phyloP scores from a whole-genome alignment of 306 rosid genomes.

The Begonia fuchsioides region DNA sequence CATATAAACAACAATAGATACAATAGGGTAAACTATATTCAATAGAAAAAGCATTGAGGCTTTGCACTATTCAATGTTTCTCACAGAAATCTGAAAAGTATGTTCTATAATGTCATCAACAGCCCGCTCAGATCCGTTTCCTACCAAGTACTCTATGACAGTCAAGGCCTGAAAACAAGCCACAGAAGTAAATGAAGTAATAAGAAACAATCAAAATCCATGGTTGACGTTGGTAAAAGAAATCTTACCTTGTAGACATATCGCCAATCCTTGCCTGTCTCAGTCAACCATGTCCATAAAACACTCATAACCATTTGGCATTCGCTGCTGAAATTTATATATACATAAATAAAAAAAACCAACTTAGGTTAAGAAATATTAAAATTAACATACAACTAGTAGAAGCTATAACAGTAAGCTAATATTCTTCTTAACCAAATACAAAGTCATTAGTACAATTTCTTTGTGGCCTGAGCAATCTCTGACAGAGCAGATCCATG shows the following conservation, averaged over 20 bases:
- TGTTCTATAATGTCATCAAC: constrained; percentile 96
- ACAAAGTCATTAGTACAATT: no score
- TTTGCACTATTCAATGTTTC: constrained; percentile 11
- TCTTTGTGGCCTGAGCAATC: no score
- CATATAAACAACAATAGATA: not conserved
- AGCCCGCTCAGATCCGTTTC: constrained; percentile 95
- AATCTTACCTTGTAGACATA: constrained; percentile 81
- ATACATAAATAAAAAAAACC: no score
- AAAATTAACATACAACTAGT: constrained; percentile 1
- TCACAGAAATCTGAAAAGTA: constrained; percentile 91
- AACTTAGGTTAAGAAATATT: no score
- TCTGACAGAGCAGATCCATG: constrained; percentile 89
- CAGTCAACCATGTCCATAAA: constrained; percentile 84
- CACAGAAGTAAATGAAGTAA: constrained; percentile 4
- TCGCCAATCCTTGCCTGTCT: constrained; percentile 98
- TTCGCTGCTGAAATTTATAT: constrained; percentile 52
- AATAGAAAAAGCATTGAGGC: constrained; percentile 13
- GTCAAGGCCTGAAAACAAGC: constrained; percentile 66
- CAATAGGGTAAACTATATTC: constrained; percentile 8
- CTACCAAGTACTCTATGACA: constrained; percentile 85
- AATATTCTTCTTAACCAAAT: no score
- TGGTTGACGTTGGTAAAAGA: constrained; percentile 1
- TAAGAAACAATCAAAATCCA: constrained; percentile 1
- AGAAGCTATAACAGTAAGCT: no score
- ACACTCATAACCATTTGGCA: constrained; percentile 97